Percentiles rank a stretch among this genome's conserved stretches.
Evolutionary conservation across 805 yeast species (phyloP).

Genomic region (Ascoidea tarda): DNA sequence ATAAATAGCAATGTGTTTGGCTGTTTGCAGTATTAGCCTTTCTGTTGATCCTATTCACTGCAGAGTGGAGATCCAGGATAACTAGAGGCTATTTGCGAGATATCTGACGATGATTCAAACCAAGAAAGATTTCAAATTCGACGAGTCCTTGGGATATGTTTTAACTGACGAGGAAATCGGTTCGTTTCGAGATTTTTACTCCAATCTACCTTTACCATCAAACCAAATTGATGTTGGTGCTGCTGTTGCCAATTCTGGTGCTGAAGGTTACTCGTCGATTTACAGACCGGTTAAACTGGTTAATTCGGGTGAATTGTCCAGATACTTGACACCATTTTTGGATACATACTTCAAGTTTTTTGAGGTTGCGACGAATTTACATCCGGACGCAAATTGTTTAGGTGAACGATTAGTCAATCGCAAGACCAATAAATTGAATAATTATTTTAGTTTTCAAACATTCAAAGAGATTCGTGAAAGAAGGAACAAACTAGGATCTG

Average conservation of each 20-base stretch:
- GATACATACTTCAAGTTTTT: slow-evolving; percentile 20
- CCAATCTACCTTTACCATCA: neutral
- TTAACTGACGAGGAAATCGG: neutral
- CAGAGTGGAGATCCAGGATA: too few species aligned
- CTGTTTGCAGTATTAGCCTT: too few species aligned
- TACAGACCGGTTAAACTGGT: slow-evolving; percentile 18
- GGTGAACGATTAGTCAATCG: slow-evolving; percentile 19
- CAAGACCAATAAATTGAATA: slow-evolving; percentile 22
- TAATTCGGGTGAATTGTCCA: neutral
- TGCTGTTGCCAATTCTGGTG: slow-evolving; percentile 19
- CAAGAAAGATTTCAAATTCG: neutral
- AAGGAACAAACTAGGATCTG: slow-evolving; percentile 39
- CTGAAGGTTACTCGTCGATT: slow-evolving; percentile 25
- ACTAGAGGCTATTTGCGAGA: too few species aligned
- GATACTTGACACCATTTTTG: slow-evolving; percentile 19
- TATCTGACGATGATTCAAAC: too few species aligned
- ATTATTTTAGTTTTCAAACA: slow-evolving; percentile 27
- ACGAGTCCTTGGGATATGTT: neutral
- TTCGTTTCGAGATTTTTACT: too few species aligned
- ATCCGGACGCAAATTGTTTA: slow-evolving; percentile 18
- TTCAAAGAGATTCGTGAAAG: slow-evolving; percentile 27
- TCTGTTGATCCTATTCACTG: too few species aligned
- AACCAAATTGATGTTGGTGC: neutral
- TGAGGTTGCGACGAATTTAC: slow-evolving; percentile 14
- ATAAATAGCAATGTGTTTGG: too few species aligned